A percentile compares a stretch with the other conserved stretches of the same genome.
Conservation (phyloP, 78 protist genomes). For the Diacronema lutheri region DNA sequence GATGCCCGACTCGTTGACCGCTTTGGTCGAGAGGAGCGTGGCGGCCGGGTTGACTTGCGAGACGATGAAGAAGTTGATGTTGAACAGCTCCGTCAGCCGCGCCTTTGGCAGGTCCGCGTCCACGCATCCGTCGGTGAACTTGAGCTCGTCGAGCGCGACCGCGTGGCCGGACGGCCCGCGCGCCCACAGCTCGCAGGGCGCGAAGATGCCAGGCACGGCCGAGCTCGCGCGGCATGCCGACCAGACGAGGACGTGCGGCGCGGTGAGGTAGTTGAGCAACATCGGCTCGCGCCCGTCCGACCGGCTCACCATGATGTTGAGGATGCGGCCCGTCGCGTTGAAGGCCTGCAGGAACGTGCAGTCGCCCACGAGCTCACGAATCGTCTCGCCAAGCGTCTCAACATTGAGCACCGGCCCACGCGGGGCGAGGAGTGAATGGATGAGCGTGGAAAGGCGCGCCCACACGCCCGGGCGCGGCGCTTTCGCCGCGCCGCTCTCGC, state of each 20-base stretch:
- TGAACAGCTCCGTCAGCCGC: conserved; percentile 72
- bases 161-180: conserved; percentile 48
- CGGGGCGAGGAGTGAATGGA: too few species aligned
- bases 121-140: conserved; percentile 61
- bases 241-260: conserved; percentile 74
- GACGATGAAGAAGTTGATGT: conserved; percentile 69
- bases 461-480: too few species aligned
- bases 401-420: too few species aligned
- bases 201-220: conserved; percentile 37
- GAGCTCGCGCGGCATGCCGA: conserved; percentile 63
- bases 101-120: conserved; percentile 76
- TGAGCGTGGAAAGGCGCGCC: too few species aligned
- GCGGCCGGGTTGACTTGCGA: conserved; percentile 24
- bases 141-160: background rate
- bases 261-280: conserved; percentile 75
- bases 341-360: conserved; percentile 69
- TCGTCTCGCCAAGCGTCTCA: background rate
- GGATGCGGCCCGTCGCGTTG: conserved; percentile 62
- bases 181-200: conserved; percentile 50
- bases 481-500: too few species aligned
- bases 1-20: too few species aligned
- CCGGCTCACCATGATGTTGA: conserved; percentile 66
- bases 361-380: conserved; percentile 45
- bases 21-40: too few species aligned
- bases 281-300: conserved; percentile 32